Evolutionary conservation across 2,329 filamentous ascomycete species (phyloP), one percentile per base, ranked within the genome.

Genomic region (Colletotrichum acutatum): DNA sequence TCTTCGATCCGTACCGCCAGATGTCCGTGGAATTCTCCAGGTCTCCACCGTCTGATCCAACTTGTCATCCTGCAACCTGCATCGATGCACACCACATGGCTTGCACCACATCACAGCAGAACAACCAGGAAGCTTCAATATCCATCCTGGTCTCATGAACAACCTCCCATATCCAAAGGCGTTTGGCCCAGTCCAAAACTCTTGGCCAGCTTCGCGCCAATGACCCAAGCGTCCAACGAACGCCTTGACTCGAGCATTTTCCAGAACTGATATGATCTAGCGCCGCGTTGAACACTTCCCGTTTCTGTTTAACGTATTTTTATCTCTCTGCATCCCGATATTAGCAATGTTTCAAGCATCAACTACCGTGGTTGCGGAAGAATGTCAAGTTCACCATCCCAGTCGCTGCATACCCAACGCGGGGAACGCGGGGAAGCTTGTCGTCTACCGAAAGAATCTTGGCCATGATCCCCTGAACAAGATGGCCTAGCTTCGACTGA

Each of bases 401-500:
- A 19, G 59, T 14, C 42, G 5, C 37, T 26, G 7, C 26, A 28
- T 28, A 34, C 28, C 14, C 12, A 37, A 34, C 61, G 46, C 46
- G 46, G 46, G 30, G 61, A 64, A 53, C 61, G 46, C 24, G 61
- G 46, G 46, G 61, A 64, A 64, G 46, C 42, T 62, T 54, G 28
- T 26, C 24, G 46, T 54, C 28, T 64, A 24, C 6, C 46, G n/a
- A n/a, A 30, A 37, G 11, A 30, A 26, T 22, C 28, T 34, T 54
- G 46, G 61, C 28, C 46, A 24, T 32, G 14, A 49, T 49, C 42
- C 32, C 22, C 16, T 60, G 37, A 22, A 49, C 22, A 16, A 56
- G 2, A 26, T 16, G 42, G 28, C 34, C 22, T 60, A 16, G 8
- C 34, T 46, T 28, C 34, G 26, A 26, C 24, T 49, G 19, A 11